Evolutionary conservation across 768 basidiomycete species (phyloP).

Genomic region (Lactarius hengduanensis): DNA sequence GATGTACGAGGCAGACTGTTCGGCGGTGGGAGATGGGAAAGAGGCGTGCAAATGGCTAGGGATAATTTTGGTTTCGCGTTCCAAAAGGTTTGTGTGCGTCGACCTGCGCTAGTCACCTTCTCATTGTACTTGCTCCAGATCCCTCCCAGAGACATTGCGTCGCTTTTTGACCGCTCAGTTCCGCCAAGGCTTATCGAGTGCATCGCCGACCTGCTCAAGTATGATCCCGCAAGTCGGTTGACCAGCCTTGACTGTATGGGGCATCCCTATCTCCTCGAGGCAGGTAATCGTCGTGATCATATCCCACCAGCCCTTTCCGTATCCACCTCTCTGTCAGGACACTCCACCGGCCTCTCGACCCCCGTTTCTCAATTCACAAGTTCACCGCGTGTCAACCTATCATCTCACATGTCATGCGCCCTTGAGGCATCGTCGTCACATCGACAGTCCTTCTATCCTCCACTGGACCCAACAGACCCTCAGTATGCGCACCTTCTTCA

Average conservation of each 20-base stretch:
- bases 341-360: conserved; percentile 31
- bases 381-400: conserved; percentile 26
- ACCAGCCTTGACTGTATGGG: conserved; percentile 86
- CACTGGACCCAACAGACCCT: conserved; percentile 19
- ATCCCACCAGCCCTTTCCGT: conserved; percentile 25
- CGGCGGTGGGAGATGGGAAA: conserved; percentile 88
- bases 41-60: conserved; percentile 85
- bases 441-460: conserved; percentile 27
- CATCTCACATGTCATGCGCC: conserved; percentile 17
- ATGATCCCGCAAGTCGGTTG: conserved; percentile 84
- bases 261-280: conserved; percentile 87
- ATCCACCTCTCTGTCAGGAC: conserved; percentile 40
- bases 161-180: conserved; percentile 74
- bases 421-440: conserved; percentile 25
- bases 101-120: conserved; percentile 17
- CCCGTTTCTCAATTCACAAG: conserved; percentile 24
- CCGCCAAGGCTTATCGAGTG: conserved; percentile 85
- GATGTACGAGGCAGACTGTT: conserved; percentile 65
- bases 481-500: conserved; percentile 21
- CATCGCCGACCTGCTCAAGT: conserved; percentile 87
- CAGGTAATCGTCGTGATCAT: conserved; percentile 36
- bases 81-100: conserved; percentile 64
- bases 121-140: conserved; percentile 42
- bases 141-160: conserved; percentile 61
- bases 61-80: conserved; percentile 77